Evolutionary conservation across 2,329 filamentous ascomycete genomes (phyloP).

Genomic region (Escovopsis weberi): DNA sequence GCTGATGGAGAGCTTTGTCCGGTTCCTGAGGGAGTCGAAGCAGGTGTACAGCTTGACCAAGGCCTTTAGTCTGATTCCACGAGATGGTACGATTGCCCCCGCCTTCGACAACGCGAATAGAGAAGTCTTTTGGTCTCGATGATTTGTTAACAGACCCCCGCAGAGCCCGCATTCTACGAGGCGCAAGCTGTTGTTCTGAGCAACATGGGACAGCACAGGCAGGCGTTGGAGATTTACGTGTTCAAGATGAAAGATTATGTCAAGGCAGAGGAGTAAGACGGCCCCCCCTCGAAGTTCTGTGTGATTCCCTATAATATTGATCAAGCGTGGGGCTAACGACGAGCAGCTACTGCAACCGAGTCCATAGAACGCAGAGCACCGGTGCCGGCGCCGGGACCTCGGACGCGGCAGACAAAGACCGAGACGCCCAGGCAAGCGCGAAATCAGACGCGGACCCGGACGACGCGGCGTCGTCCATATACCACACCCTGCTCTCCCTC

Average conservation of each 20-base stretch:
- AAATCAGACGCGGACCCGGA: slow-evolving; percentile 16
- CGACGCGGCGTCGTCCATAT: slow-evolving; percentile 60
- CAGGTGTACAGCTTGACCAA: slow-evolving; percentile 64
- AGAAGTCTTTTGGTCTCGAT: too few relatives aligned
- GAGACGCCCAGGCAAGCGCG: slow-evolving; percentile 13
- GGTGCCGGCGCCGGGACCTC: slow-evolving; percentile 13
- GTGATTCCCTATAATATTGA: slow-evolving; percentile 15
- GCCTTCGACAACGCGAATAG: too few relatives aligned
- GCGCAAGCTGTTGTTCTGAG: slow-evolving; percentile 79
- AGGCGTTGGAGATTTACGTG: slow-evolving; percentile 93
- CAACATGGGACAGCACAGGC: slow-evolving; percentile 90
- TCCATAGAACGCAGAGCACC: slow-evolving; percentile 49
- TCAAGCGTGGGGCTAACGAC: slow-evolving; percentile 8
- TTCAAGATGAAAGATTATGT: slow-evolving; percentile 78
- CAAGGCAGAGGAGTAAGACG: slow-evolving; percentile 74
- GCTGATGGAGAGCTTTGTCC: slow-evolving; percentile 52
- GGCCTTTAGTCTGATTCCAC: slow-evolving; percentile 63
- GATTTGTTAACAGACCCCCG: neutral
- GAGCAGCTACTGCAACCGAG: slow-evolving; percentile 70
- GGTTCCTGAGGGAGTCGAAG: slow-evolving; percentile 59
- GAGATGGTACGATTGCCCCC: slow-evolving; percentile 47
- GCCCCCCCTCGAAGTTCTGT: neutral
- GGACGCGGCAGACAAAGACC: slow-evolving; percentile 12
- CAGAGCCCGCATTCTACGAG: slow-evolving; percentile 77
- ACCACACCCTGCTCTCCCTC: slow-evolving; percentile 77